Evolutionary conservation across 116 monocot species (phyloP).

Genomic region (Dioscorea cayenensis): DNA sequence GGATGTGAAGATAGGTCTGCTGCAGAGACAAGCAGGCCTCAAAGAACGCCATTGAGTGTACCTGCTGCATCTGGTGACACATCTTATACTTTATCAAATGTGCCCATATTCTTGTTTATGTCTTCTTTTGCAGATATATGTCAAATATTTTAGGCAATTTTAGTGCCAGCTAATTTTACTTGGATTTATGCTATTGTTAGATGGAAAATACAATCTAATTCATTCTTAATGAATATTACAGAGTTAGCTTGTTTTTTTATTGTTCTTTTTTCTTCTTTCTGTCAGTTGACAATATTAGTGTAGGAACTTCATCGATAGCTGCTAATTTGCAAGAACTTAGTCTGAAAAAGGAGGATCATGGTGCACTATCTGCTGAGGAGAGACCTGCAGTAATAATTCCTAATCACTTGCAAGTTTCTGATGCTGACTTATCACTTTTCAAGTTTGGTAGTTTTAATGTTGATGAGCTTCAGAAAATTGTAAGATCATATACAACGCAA

Average conservation of each 20-base stretch:
- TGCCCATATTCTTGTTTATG: not conserved
- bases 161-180: too few species aligned
- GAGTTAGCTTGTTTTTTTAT: too few species aligned
- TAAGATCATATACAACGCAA: too few species aligned
- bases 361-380: constrained; percentile 31
- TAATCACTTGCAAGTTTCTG: constrained; percentile 79
- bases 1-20: too few species aligned
- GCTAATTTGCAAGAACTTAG: constrained; percentile 52
- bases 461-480: too few species aligned
- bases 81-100: constrained; percentile 24
- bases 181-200: too few species aligned
- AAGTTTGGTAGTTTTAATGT: constrained; percentile 88
- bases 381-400: constrained; percentile 91
- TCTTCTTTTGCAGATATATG: too few species aligned
- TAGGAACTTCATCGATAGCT: constrained; percentile 42
- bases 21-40: too few species aligned
- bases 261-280: not conserved
- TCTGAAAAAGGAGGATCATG: constrained; percentile 43
- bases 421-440: constrained; percentile 77
- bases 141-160: too few species aligned
- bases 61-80: constrained; percentile 15
- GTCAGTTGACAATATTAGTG: constrained; percentile 41
- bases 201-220: too few species aligned
- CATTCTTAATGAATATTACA: too few species aligned
- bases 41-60: constrained; percentile 26